Evolutionary conservation across 306 rosid genomes (phyloP), one percentile per base, ranked within the genome.

Genomic region (Ammopiptanthus mongolicus): DNA sequence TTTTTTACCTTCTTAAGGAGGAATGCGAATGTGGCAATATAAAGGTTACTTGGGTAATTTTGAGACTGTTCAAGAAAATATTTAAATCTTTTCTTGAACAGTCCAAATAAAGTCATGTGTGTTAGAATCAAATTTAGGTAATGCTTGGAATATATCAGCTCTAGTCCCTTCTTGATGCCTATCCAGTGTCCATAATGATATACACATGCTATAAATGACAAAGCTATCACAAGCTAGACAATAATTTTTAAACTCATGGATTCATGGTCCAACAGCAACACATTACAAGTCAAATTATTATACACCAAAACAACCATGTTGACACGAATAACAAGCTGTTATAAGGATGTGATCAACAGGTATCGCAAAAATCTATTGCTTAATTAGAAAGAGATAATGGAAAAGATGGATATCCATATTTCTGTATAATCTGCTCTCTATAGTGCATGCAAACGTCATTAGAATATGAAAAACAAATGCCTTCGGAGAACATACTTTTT

Each of bases 391-490:
- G 11, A 44, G 19, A 14, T 31, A 44, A n/a, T 47, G 31, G 13
- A 47, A 46, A 47, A 21, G 37, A 68, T 57, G 55, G 72, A 73
- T 7, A 33, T 52, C 52, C 37, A 36, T 51, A 52, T 50, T 63
- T 52, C 44, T 75, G 31, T 36, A 23, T 14, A 63, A 15, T 64
- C 2, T 23, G 21, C 28, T 52, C 22, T 6, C 39, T 48, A 61
- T n/a, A 13, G 71, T 47, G 71, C 39, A 28, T 17, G 73, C 37
- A 41, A 76, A 28, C 13, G 28, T 55, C 50, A 55, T 29, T 18
- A 65, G 15, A 65, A 65, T 6, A 29, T 65, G 66, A 65, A 65
- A 75, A 55, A 55, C 31, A 42, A 76, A 53, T 28, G 74, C 7
- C 41, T 36, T 6, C 2, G 1, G 2, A 36, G 9, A 6, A 7